Evolutionary conservation across 192 early-diverging fungal genomes (phyloP).

Genomic region (Paraglomus occultum): DNA sequence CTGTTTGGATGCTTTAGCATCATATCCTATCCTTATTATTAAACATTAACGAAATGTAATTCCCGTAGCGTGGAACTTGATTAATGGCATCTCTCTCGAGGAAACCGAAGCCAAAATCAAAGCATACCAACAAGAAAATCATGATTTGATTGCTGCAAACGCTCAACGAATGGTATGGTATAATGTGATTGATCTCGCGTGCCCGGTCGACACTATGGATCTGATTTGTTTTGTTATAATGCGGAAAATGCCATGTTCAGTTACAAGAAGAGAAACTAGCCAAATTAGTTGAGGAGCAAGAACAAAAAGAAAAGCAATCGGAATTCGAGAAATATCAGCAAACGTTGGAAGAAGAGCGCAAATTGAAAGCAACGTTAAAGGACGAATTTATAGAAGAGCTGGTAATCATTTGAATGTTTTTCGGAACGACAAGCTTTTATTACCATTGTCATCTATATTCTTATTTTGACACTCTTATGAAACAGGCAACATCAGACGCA

Average conservation of each 20-base stretch:
- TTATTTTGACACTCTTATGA: background rate
- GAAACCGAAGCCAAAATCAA: slow-evolving; percentile 72
- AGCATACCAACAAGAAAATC: slow-evolving; percentile 70
- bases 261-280: slow-evolving; percentile 50
- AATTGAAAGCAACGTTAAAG: slow-evolving; percentile 57
- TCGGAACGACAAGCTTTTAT: background rate
- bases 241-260: too few species aligned
- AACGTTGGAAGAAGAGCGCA: slow-evolving; percentile 65
- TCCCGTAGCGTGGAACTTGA: slow-evolving; percentile 67
- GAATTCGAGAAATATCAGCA: slow-evolving; percentile 63
- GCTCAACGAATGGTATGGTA: slow-evolving; percentile 48
- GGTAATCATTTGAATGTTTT: slow-evolving; percentile 1
- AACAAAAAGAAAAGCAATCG: slow-evolving; percentile 46
- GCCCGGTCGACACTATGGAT: background rate
- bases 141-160: slow-evolving; percentile 69
- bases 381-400: slow-evolving; percentile 67
- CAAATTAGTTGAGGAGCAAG: slow-evolving; percentile 44
- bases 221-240: too few species aligned
- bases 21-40: background rate
- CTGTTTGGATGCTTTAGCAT: background rate
- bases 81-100: slow-evolving; percentile 73
- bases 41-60: background rate
- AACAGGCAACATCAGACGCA: slow-evolving; percentile 36
- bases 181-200: slow-evolving; percentile 22
- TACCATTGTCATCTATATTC: background rate